These are phyloP conservation scores for Talaromyces pinophilus DNA, from an alignment of 2,329 filamentous ascomycete species.

Conservation along the genomic window DNA sequence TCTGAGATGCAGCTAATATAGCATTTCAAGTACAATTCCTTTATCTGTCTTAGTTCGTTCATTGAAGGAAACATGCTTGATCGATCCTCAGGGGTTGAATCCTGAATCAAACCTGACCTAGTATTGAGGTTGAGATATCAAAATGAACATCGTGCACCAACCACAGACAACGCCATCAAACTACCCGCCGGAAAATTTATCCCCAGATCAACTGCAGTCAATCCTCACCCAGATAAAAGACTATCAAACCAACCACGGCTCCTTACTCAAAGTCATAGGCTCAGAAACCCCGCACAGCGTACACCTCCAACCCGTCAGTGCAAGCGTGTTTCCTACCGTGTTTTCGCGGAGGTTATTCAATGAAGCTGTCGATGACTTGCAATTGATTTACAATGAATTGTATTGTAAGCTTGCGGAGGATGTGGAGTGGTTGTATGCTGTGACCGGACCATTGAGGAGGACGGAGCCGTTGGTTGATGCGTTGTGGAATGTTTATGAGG, in stretches of 20 bases:
- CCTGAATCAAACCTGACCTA: not conserved
- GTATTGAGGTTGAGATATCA: not conserved
- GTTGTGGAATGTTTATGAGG: slow-evolving; percentile 43
- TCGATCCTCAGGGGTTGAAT: too few relatives aligned
- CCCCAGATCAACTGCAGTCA: slow-evolving; percentile 41
- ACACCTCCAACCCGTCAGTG: slow-evolving; percentile 36
- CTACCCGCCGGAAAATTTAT: slow-evolving; percentile 29
- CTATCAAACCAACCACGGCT: slow-evolving; percentile 47
- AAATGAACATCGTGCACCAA: not conserved
- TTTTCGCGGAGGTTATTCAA: slow-evolving; percentile 39
- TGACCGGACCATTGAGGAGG: slow-evolving; percentile 36
- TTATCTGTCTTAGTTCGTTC: too few relatives aligned
- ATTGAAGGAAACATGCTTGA: too few relatives aligned
- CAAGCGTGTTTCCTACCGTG: slow-evolving; percentile 38
- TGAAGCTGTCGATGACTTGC: slow-evolving; percentile 53
- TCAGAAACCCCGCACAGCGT: slow-evolving; percentile 32
- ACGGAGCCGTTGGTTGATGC: slow-evolving; percentile 38
- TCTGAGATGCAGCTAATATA: too few relatives aligned
- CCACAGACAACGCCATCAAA: slow-evolving; percentile 20
- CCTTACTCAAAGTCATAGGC: slow-evolving; percentile 39
- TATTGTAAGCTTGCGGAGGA: slow-evolving; percentile 54
- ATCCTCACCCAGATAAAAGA: slow-evolving; percentile 42
- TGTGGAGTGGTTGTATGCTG: slow-evolving; percentile 39
- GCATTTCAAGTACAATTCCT: too few relatives aligned
- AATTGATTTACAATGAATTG: slow-evolving; percentile 61